phyloP scores from a whole-genome alignment of 192 early-diverging fungal genomes.

The Coemansia sp. region DNA sequence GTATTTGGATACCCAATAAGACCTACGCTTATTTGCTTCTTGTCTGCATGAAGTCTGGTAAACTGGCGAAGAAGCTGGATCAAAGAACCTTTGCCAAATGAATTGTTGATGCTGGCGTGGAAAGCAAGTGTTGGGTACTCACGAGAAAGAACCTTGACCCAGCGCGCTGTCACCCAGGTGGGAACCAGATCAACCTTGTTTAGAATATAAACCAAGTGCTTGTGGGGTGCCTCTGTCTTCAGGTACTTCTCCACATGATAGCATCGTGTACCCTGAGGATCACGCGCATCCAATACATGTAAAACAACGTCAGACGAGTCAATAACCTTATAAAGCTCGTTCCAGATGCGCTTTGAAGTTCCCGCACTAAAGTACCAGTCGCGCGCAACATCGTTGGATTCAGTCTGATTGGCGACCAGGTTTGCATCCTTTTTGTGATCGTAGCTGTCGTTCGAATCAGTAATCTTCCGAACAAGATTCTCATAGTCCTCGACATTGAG shows the following conservation, averaged over 20 bases:
- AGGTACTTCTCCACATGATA: slow-evolving; percentile 87
- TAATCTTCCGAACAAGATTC: slow-evolving; percentile 73
- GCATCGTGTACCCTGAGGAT: slow-evolving; percentile 96
- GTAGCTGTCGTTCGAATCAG: slow-evolving; percentile 65
- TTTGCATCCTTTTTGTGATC: slow-evolving; percentile 70
- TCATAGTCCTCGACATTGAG: slow-evolving; percentile 70
- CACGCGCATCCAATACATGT: slow-evolving; percentile 97
- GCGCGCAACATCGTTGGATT: slow-evolving; percentile 71
- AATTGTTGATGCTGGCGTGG: slow-evolving; percentile 97
- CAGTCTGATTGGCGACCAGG: slow-evolving; percentile 74
- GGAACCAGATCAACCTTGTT: slow-evolving; percentile 99
- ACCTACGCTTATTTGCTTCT: slow-evolving; percentile 98
- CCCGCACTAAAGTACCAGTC: slow-evolving; percentile 92
- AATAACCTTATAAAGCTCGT: slow-evolving; percentile 98
- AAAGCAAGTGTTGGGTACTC: slow-evolving; percentile 97
- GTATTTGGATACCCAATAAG: slow-evolving; percentile 99
- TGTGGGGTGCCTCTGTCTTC: slow-evolving; percentile 91
- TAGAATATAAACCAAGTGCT: slow-evolving; percentile 93
- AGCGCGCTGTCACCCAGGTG: slow-evolving; percentile 96
- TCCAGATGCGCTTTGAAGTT: slow-evolving; percentile 97
- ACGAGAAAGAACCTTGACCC: slow-evolving; percentile 89
- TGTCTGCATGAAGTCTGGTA: slow-evolving; percentile 88
- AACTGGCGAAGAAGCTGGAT: slow-evolving; percentile 99
- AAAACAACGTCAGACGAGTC: slow-evolving; percentile 95
- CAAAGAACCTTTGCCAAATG: slow-evolving; percentile 97